Base-by-base conservation (phyloP, 2,329 filamentous ascomycete genomes). In the Fusarium bactridioides region DNA sequence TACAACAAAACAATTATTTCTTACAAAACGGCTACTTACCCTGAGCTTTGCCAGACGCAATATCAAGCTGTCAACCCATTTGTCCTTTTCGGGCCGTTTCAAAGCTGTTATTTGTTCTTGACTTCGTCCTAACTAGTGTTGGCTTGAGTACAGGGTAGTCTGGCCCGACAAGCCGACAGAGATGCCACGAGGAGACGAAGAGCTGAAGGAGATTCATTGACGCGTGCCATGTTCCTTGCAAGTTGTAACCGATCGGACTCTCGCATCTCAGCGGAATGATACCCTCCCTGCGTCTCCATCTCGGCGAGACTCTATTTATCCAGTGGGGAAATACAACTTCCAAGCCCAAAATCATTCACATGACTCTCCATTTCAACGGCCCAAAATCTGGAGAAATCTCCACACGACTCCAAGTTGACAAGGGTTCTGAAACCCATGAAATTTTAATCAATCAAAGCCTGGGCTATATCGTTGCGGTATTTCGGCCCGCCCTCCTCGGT, bases 391-490 rank as follows among this genome's bases (percentile, higher is more conserved):
- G 63, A 66, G 48, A 59, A 35, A 65, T 33, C 27, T 9, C 33
- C 19, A 38, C 44, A 51, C 18, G 43, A 25, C 19, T 16, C n/a
- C 40, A 33, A 21, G 7, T 19, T 15, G 43, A 33, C 64, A 67
- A 29, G 64, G 65, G 37, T 62, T 19, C 31, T 67, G 64, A 67
- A 67, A 67, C 65, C 11, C 4, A 29, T 21, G 23, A 59, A 61
- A 37, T 23, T 12, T 62, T 27, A 31, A 38, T 11, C 29, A 29
- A 29, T 29, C 29, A 29, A 10, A 38, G 18, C 6, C 10, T 38
- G 37, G 37, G 37, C 19, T 47, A 37, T 33, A 33, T 55, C 29
- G 29, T 29, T 29, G 29, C 44, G 62, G 64, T 31, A 51, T 51
- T 38, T 51, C 64, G 64, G 64, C 43, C 64, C 64, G 60, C 21